Evolutionary conservation across 2,329 filamentous ascomycete species (phyloP).

Genomic region (Paraphaeosphaeria minitans): DNA sequence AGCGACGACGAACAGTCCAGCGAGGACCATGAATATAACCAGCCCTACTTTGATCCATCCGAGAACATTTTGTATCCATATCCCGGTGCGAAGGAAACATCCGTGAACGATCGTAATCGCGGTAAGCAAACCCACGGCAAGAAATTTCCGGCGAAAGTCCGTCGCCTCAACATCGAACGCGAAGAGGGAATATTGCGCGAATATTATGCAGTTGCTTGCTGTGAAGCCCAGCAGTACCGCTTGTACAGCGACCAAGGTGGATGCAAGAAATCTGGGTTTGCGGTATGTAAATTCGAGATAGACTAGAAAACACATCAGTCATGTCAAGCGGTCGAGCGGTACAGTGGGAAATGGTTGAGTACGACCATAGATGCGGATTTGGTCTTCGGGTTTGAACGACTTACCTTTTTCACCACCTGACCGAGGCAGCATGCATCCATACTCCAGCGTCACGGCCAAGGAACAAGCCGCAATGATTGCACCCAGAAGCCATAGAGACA

Average conservation of each 20-base stretch:
- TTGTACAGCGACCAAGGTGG: slow-evolving; percentile 67
- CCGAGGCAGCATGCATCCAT: slow-evolving; percentile 71
- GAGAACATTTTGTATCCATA: slow-evolving; percentile 47
- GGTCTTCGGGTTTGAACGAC: background rate
- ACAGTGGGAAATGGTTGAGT: no score
- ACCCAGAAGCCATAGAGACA: slow-evolving; percentile 68
- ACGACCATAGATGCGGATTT: background rate
- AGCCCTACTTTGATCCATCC: slow-evolving; percentile 49
- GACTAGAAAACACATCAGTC: slow-evolving; percentile 34
- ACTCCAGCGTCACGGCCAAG: slow-evolving; percentile 67
- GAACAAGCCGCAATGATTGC: slow-evolving; percentile 66
- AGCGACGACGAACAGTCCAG: slow-evolving; percentile 43
- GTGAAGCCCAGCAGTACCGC: slow-evolving; percentile 70
- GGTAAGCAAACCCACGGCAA: slow-evolving; percentile 52
- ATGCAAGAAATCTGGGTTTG: slow-evolving; percentile 66
- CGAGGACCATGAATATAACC: slow-evolving; percentile 47
- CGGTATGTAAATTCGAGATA: slow-evolving; percentile 73
- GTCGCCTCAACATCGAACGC: slow-evolving; percentile 59
- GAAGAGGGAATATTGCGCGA: slow-evolving; percentile 68
- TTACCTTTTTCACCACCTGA: slow-evolving; percentile 66
- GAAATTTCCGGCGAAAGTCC: slow-evolving; percentile 58
- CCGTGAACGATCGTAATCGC: slow-evolving; percentile 46
- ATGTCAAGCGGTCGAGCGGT: background rate
- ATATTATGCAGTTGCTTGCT: slow-evolving; percentile 72
- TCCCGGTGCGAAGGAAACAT: slow-evolving; percentile 44